phyloP scores from a whole-genome alignment of 768 basidiomycete genomes.

The Kwoniella shandongensis region DNA sequence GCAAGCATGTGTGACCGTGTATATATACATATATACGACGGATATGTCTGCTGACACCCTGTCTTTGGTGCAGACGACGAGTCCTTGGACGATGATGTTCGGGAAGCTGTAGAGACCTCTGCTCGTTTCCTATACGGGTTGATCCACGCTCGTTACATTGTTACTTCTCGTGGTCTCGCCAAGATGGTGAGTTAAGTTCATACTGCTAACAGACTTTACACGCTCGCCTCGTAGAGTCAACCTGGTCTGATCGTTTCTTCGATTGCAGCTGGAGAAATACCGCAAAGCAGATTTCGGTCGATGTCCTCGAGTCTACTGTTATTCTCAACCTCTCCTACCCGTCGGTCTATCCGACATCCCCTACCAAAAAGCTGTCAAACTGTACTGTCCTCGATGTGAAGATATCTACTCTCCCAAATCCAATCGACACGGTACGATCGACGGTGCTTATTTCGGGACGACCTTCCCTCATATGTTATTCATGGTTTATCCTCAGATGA shows the following conservation, averaged over 20 bases:
- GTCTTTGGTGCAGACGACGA: constrained; percentile 79
- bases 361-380: constrained; percentile 97
- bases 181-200: constrained; percentile 74
- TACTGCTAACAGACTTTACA: not conserved
- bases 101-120: constrained; percentile 87
- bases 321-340: constrained; percentile 89
- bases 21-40: too few species aligned
- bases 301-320: constrained; percentile 95
- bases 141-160: constrained; percentile 95
- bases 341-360: constrained; percentile 96
- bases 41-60: constrained; percentile 1
- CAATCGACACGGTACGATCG: constrained; percentile 92
- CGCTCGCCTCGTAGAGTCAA: not conserved
- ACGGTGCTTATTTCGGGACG: constrained; percentile 97
- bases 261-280: constrained; percentile 77
- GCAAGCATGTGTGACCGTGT: too few species aligned
- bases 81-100: constrained; percentile 87
- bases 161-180: constrained; percentile 84
- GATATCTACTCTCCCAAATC: constrained; percentile 98
- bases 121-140: constrained; percentile 91
- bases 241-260: constrained; percentile 3
- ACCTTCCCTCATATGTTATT: constrained; percentile 96
- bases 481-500: constrained; percentile 91
- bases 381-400: constrained; percentile 97
- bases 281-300: constrained; percentile 97